Percentiles rank a stretch among this genome's conserved stretches.
These are phyloP conservation scores for Fusarium sp. DNA, from an alignment of 2,329 filamentous ascomycete genomes.

Conservation along the genomic window DNA sequence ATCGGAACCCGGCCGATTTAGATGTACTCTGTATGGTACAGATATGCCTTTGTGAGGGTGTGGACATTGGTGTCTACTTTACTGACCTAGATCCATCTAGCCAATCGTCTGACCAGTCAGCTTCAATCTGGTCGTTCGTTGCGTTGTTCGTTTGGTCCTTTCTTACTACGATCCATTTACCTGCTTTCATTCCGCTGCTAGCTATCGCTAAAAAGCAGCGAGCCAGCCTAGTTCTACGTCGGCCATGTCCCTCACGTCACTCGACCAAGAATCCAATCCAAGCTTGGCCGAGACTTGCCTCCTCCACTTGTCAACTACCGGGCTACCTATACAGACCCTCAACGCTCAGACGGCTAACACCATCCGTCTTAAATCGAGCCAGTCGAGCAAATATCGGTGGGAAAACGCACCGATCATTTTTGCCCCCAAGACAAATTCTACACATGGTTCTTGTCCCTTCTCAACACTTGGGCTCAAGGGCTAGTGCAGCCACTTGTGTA, in stretches of 20 bases:
- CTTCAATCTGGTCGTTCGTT: slow-evolving; percentile 39
- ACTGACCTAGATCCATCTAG: slow-evolving; percentile 44
- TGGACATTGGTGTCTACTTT: slow-evolving; percentile 44
- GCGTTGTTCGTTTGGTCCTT: slow-evolving; percentile 39
- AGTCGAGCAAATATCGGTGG: slow-evolving; percentile 35
- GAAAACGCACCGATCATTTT: slow-evolving; percentile 30
- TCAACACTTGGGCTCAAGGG: slow-evolving; percentile 40
- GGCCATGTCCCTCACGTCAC: slow-evolving; percentile 47
- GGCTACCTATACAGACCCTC: slow-evolving; percentile 7
- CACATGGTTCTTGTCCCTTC: slow-evolving; percentile 36
- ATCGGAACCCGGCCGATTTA: slow-evolving; percentile 47
- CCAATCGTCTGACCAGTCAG: slow-evolving; percentile 41
- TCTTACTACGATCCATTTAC: slow-evolving; percentile 39
- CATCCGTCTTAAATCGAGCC: slow-evolving; percentile 24
- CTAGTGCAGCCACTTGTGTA: slow-evolving; percentile 51
- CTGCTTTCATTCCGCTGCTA: slow-evolving; percentile 29
- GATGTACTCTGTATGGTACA: slow-evolving; percentile 31
- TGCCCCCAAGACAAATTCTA: slow-evolving; percentile 42
- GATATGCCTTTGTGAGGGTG: slow-evolving; percentile 43
- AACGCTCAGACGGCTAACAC: slow-evolving; percentile 33
- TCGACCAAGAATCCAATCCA: slow-evolving; percentile 36
- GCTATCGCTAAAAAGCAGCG: slow-evolving; percentile 44
- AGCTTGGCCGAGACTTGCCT: slow-evolving; percentile 34
- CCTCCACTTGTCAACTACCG: slow-evolving; percentile 35
- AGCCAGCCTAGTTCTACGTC: slow-evolving; percentile 36